Evolutionary conservation across 164 flowering plant genomes (phyloP).

Genomic region (Annona squamosa): DNA sequence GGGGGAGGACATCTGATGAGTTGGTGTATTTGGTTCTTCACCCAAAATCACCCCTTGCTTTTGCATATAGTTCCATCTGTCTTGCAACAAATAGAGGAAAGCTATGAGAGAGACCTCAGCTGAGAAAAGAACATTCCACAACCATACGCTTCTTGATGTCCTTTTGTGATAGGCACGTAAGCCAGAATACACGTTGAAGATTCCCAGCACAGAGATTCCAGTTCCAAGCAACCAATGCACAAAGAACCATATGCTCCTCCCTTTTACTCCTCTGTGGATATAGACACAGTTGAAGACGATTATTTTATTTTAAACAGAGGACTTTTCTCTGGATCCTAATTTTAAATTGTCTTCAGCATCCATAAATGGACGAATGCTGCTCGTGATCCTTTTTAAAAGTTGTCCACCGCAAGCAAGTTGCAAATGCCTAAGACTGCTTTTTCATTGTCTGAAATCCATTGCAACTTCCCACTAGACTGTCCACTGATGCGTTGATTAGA

Average conservation of each 20-base stretch:
- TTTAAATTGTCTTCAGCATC: neutral
- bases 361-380: neutral
- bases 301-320: neutral
- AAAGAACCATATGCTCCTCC: slow-evolving; percentile 60
- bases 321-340: neutral
- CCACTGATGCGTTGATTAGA: neutral
- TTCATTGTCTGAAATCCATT: neutral
- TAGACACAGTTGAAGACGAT: neutral
- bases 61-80: slow-evolving; percentile 56
- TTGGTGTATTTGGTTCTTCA: slow-evolving; percentile 21
- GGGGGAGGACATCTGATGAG: slow-evolving; percentile 15
- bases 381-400: neutral
- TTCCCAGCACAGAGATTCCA: slow-evolving; percentile 43
- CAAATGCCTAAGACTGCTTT: too few relatives aligned
- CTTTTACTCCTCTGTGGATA: slow-evolving; percentile 47
- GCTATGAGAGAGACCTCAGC: slow-evolving; percentile 41
- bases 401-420: neutral
- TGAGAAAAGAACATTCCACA: slow-evolving; percentile 62
- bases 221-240: slow-evolving; percentile 75
- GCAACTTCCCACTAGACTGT: neutral
- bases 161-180: slow-evolving; percentile 49
- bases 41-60: slow-evolving; percentile 41
- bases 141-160: slow-evolving; percentile 31
- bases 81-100: slow-evolving; percentile 62
- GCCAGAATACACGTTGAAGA: slow-evolving; percentile 69